Evolutionary conservation across 768 basidiomycete genomes (phyloP), one percentile per base, ranked within the genome.

Genomic region (Gloeophyllum trabeum): DNA sequence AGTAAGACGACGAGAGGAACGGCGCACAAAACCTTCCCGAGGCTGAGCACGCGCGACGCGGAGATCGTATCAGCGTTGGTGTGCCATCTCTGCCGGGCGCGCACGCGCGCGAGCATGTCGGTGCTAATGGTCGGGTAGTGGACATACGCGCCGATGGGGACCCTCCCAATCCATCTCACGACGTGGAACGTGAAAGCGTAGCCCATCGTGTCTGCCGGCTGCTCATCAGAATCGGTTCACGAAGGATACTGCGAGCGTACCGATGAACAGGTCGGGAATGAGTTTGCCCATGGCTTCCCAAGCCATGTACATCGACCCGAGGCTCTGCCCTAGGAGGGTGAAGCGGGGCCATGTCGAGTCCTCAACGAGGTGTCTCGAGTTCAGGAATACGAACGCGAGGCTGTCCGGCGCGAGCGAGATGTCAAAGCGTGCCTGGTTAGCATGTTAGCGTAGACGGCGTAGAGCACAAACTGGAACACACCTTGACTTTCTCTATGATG

Each of bases 91-190:
- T 65, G 61, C 7, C 83, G 69, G 1, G 67, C 66, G 40, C 66
- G 61, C 22, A 96, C 89, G 25, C 94, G 79, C 40, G 71, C 68
- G 24, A 98, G 71, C 96, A 98, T 98, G 49, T 91, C 81, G 5
- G 83, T 84, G 54, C 88, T 91, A 55, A 99, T 94, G 5, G 88
- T 96, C 1, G 96, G 96, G 55, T 96, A 99, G 59, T 99, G 96
- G 6, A 91, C 77, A 52, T 98, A 99, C 22, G 91, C 85, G 6
- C 85, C 91, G 19, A 94, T 71, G 2, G 86, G 80, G 30, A 89
- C 69, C 13, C 66, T 56, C 13, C 75, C 70, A 2, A 94, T 53
- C 40, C 76, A 60, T 1, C 73, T 61, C 5, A 92, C 79, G 23
- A 85, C 63, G 14, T 82, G 89, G 58, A 88, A 91, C 2, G 90